phyloP scores from a whole-genome alignment of 2,329 filamentous ascomycete species.

The Penicillium sp. region DNA sequence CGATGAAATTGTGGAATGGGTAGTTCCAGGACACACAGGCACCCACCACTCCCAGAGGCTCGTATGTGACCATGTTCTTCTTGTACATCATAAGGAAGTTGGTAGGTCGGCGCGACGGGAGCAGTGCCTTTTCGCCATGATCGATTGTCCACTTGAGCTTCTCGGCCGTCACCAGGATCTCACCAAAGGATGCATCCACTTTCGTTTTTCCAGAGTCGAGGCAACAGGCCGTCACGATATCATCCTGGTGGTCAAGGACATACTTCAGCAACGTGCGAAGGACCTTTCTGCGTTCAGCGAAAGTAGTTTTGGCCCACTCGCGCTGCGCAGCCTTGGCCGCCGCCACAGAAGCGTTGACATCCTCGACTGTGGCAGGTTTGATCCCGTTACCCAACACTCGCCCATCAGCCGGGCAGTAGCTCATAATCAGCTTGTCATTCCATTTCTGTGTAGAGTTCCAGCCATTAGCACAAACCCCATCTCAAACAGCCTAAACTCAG shows the following conservation, averaged over 20 bases:
- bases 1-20: conserved; percentile 90
- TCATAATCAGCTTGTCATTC: conserved; percentile 38
- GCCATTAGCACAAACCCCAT: conserved; percentile 15
- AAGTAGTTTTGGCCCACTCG: conserved; percentile 72
- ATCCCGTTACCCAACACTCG: conserved; percentile 62
- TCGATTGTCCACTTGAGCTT: conserved; percentile 91
- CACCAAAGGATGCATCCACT: conserved; percentile 87
- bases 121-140: conserved; percentile 78
- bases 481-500: background rate
- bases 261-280: conserved; percentile 71
- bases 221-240: conserved; percentile 78
- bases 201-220: conserved; percentile 95
- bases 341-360: conserved; percentile 72
- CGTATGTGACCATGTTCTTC: conserved; percentile 80
- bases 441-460: conserved; percentile 31
- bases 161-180: conserved; percentile 89
- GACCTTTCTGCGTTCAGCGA: conserved; percentile 70
- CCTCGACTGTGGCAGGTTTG: conserved; percentile 68
- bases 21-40: conserved; percentile 98
- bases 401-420: conserved; percentile 75
- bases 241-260: conserved; percentile 80
- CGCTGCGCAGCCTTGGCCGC: conserved; percentile 69
- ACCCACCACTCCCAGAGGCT: conserved; percentile 86
- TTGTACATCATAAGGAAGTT: conserved; percentile 96
- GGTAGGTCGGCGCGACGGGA: conserved; percentile 68